Evolutionary conservation across 768 basidiomycete genomes (phyloP).

Genomic region (Daedaleopsis sinensis): DNA sequence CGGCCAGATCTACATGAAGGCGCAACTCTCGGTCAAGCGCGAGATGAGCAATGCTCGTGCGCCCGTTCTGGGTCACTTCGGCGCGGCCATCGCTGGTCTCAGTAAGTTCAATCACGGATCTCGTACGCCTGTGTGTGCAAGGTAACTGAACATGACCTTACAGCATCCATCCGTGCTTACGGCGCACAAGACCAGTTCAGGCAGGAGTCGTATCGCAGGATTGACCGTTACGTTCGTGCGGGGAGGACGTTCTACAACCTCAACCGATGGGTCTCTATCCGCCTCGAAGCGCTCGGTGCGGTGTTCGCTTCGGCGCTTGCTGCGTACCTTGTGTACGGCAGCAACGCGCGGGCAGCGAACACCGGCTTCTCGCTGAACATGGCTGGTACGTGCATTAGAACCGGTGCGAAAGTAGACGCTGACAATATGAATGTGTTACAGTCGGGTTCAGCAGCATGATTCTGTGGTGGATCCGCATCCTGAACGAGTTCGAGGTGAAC

Average conservation of each 20-base stretch:
- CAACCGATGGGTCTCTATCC: slow-evolving; percentile 49
- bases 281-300: slow-evolving; percentile 59
- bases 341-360: slow-evolving; percentile 42
- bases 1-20: slow-evolving; percentile 58
- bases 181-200: slow-evolving; percentile 51
- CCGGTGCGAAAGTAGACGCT: not conserved
- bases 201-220: slow-evolving; percentile 43
- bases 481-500: slow-evolving; percentile 49
- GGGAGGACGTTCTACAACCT: slow-evolving; percentile 51
- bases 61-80: slow-evolving; percentile 55
- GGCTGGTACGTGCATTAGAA: slow-evolving; percentile 36
- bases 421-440: slow-evolving; percentile 3
- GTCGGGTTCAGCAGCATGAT: slow-evolving; percentile 62
- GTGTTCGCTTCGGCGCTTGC: slow-evolving; percentile 53
- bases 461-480: slow-evolving; percentile 50
- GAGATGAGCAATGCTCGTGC: slow-evolving; percentile 56
- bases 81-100: slow-evolving; percentile 56
- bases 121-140: not conserved
- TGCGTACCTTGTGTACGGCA: slow-evolving; percentile 54
- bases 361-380: slow-evolving; percentile 45
- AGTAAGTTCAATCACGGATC: slow-evolving; percentile 29
- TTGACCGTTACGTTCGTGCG: slow-evolving; percentile 49
- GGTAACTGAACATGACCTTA: not conserved
- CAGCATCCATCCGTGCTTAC: slow-evolving; percentile 58
- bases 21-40: slow-evolving; percentile 59